A percentile compares a stretch with the other conserved stretches of the same genome.
Conservation (phyloP, 2,329 filamentous ascomycete genomes). For the Aspergillus japonicus region DNA sequence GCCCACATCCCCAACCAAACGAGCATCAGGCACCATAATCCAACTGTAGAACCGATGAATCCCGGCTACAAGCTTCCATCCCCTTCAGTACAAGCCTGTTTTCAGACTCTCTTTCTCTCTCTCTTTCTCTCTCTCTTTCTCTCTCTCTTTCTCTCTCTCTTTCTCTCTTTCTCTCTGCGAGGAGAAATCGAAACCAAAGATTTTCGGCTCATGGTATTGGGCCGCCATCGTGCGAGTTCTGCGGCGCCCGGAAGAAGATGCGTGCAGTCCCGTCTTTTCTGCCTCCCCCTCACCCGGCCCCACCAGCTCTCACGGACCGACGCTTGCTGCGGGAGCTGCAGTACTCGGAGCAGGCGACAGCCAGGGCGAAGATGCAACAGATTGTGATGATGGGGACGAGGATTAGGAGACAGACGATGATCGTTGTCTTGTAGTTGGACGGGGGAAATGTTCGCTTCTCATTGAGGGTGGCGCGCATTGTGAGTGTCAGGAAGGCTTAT, state of each 20-base stretch:
- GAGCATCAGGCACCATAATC: no score
- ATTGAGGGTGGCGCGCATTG: constrained; percentile 13
- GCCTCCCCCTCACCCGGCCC: background rate
- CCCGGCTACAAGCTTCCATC: no score
- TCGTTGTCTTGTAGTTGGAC: constrained; percentile 34
- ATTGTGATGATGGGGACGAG: constrained; percentile 50
- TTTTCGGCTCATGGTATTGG: no score
- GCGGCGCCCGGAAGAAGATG: background rate
- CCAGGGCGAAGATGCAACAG: constrained; percentile 38
- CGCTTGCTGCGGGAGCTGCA: constrained; percentile 21
- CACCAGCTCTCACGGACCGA: background rate
- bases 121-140: no score
- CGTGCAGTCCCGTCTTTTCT: background rate
- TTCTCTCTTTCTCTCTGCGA: no score
- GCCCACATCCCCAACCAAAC: no score
- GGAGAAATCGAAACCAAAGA: no score
- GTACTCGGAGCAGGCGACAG: constrained; percentile 40
- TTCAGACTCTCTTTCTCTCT: no score
- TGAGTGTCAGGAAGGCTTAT: background rate
- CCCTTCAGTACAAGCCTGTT: no score
- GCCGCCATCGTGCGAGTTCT: no score
- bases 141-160: no score
- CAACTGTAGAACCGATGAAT: no score
- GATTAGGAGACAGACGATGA: constrained; percentile 46
- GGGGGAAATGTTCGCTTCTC: constrained; percentile 32